phyloP scores from a whole-genome alignment of 495 filamentous ascomycete genomes.

The Neurospora sp. region DNA sequence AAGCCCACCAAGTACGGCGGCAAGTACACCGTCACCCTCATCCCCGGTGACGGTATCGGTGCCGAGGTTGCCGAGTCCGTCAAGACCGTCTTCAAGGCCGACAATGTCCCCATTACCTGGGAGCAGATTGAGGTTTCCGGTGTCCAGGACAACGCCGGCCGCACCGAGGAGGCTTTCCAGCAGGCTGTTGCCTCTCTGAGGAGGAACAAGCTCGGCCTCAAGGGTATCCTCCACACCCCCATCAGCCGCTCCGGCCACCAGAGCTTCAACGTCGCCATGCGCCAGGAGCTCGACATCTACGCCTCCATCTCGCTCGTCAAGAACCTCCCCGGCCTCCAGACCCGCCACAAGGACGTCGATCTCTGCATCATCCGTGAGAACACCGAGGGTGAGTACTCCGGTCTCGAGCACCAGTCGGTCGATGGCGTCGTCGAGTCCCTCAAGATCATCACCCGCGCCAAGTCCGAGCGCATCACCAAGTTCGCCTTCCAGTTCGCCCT shows the following conservation, averaged over 20 bases:
- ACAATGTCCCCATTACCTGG: slow-evolving; percentile 98
- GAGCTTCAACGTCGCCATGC: slow-evolving; percentile 97
- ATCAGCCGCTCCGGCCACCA: slow-evolving; percentile 95
- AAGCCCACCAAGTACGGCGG: slow-evolving; percentile 98
- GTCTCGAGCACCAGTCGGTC: slow-evolving; percentile 96
- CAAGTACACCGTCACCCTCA: slow-evolving; percentile 97
- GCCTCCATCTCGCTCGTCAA: slow-evolving; percentile 96
- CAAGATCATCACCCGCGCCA: slow-evolving; percentile 98
- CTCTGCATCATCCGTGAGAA: slow-evolving; percentile 99
- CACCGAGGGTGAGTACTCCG: slow-evolving; percentile 98
- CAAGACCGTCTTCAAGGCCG: slow-evolving; percentile 98
- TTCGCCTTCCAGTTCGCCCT: slow-evolving; percentile 97
- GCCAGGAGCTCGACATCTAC: slow-evolving; percentile 98
- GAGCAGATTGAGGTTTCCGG: slow-evolving; percentile 96
- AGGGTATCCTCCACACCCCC: slow-evolving; percentile 94
- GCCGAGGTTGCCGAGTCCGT: slow-evolving; percentile 96
- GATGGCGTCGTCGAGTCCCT: slow-evolving; percentile 95
- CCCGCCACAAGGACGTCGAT: slow-evolving; percentile 92
- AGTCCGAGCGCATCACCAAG: slow-evolving; percentile 97
- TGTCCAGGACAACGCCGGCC: slow-evolving; percentile 63
- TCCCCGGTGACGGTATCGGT: slow-evolving; percentile 97
- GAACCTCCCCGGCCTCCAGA: slow-evolving; percentile 97
- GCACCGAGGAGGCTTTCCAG: slow-evolving; percentile 88
- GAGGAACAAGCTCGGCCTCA: slow-evolving; percentile 96
- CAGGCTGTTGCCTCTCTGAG: slow-evolving; percentile 90